Conservation (phyloP, 768 basidiomycete species). For the Pulveroboletus sp. region DNA sequence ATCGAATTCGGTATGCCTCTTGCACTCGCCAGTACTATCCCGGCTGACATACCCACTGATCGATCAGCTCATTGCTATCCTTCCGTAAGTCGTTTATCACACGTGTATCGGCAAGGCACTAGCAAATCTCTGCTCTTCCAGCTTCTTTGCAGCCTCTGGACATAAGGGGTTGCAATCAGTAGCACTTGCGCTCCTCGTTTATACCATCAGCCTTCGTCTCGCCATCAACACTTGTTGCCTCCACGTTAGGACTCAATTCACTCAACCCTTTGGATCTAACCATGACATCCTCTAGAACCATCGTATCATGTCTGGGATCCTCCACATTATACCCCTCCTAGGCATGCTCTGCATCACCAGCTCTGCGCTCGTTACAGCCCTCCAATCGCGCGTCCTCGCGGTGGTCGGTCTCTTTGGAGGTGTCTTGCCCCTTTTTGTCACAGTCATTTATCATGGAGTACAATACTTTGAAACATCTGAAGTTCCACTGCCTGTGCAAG, state of each 20-base stretch:
- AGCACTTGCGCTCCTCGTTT: slow-evolving; percentile 18
- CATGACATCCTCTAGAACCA: background rate
- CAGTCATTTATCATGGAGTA: background rate
- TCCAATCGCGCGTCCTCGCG: slow-evolving; percentile 11
- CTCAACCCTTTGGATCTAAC: background rate
- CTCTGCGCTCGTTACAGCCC: slow-evolving; percentile 2
- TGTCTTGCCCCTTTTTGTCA: slow-evolving; percentile 7
- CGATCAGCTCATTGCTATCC: slow-evolving; percentile 13
- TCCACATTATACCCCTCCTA: slow-evolving; percentile 18
- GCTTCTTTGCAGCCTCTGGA: slow-evolving; percentile 8
- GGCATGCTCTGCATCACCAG: slow-evolving; percentile 8
- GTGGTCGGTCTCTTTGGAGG: slow-evolving; percentile 6
- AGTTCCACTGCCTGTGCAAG: background rate
- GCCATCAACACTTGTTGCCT: slow-evolving; percentile 6
- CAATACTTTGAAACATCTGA: background rate
- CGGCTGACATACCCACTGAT: background rate
- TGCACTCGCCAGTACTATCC: background rate
- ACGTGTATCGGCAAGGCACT: background rate
- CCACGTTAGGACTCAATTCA: background rate
- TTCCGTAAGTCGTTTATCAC: slow-evolving; percentile 11
- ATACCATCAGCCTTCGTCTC: slow-evolving; percentile 21
- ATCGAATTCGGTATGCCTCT: slow-evolving; percentile 11
- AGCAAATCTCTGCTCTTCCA: background rate
- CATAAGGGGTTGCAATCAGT: slow-evolving; percentile 2
- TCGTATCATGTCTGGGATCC: slow-evolving; percentile 4